Evolutionary conservation across 129 eudicot genomes (phyloP).

Genomic region (Ambrosia artemisiifolia): DNA sequence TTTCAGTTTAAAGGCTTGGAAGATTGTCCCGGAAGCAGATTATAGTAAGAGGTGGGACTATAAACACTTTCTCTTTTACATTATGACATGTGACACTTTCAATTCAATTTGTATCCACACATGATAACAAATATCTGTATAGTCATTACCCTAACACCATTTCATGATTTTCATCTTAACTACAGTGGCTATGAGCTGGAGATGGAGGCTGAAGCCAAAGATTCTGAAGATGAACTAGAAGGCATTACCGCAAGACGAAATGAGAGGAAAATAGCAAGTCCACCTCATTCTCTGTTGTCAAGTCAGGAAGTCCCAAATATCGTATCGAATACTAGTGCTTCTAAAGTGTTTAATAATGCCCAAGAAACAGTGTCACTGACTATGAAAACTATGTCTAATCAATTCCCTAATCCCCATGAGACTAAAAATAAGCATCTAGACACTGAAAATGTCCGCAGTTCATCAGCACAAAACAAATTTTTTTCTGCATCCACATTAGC

Average conservation of each 20-base stretch:
- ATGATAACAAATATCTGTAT: neutral
- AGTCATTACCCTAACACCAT: neutral
- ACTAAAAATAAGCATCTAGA: neutral
- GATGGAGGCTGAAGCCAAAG: slow-evolving; percentile 85
- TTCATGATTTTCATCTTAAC: neutral
- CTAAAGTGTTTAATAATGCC: slow-evolving; percentile 22
- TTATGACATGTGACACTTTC: slow-evolving; percentile 6
- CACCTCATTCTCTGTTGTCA: slow-evolving; percentile 25
- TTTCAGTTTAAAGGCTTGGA: slow-evolving; percentile 84
- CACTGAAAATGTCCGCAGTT: neutral
- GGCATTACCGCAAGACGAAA: slow-evolving; percentile 23
- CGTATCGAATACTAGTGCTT: slow-evolving; percentile 28
- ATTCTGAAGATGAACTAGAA: slow-evolving; percentile 79
- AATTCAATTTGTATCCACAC: neutral
- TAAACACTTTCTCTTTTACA: neutral
- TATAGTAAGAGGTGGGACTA: slow-evolving; percentile 70
- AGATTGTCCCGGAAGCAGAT: slow-evolving; percentile 64
- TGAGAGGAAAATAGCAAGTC: slow-evolving; percentile 15
- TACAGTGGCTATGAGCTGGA: slow-evolving; percentile 83
- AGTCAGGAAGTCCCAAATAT: slow-evolving; percentile 36
- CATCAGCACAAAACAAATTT: neutral
- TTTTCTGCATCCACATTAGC: slow-evolving; percentile 21
- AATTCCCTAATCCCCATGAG: slow-evolving; percentile 18
- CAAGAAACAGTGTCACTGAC: slow-evolving; percentile 22
- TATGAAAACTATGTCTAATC: slow-evolving; percentile 25